Conservation (phyloP, 1,284 basidiomycete species). For the Heterobasidion parviporum region DNA sequence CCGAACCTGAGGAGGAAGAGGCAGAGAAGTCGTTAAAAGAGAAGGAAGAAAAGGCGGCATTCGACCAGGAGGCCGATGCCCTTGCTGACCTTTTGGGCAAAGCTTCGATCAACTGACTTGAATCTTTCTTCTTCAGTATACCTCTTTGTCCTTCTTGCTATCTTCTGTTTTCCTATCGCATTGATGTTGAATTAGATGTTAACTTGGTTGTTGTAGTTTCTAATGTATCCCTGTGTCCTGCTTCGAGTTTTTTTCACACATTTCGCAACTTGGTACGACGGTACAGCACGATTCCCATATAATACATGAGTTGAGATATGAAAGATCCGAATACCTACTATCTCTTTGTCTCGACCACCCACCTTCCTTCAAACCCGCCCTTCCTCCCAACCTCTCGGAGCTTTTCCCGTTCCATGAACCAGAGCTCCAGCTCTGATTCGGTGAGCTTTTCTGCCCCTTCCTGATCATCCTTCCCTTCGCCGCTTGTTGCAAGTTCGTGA, state of each 20-base stretch:
- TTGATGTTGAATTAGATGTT: neutral
- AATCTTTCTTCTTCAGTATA: neutral
- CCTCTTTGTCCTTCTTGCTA: neutral
- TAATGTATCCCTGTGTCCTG: neutral
- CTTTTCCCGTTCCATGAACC: constrained; percentile 34
- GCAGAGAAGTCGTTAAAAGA: constrained; percentile 22
- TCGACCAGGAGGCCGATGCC: constrained; percentile 41
- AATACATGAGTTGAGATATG: neutral
- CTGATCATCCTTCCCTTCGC: neutral
- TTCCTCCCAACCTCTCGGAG: constrained; percentile 28
- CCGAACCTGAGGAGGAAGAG: constrained; percentile 37
- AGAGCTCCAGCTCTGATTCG: constrained; percentile 28
- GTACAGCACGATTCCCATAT: neutral
- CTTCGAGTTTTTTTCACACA: too few species aligned
- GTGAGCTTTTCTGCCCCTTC: neutral
- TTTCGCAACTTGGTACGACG: neutral
- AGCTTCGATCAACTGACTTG: constrained; percentile 29
- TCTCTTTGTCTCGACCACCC: constrained; percentile 32
- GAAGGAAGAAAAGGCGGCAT: constrained; percentile 41
- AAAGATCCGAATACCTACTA: neutral
- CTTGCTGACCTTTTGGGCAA: constrained; percentile 57
- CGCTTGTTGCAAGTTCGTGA: constrained; percentile 15
- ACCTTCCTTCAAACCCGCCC: constrained; percentile 44
- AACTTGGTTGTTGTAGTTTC: neutral
- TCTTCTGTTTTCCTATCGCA: neutral